Base-by-base conservation (phyloP, 352 stramenopile genomes). In the Phytopythium helicoides region DNA sequence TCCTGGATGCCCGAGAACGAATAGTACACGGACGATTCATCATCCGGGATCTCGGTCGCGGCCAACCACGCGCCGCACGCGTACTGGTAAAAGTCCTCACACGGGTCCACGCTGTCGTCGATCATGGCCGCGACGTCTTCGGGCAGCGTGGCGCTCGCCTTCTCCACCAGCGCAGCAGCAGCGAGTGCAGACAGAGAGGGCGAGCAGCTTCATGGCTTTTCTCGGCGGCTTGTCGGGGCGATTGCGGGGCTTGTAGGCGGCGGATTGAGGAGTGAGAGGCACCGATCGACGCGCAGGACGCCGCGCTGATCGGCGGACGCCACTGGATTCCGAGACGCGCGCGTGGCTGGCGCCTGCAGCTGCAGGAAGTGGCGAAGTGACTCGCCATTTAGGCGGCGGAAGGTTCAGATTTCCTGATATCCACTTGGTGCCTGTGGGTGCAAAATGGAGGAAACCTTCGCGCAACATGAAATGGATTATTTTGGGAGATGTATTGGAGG, bases 71-170 rank as follows among this genome's bases (percentile, higher is more conserved):
- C 41, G 31, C 79, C 76, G 49, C 79, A 89, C 36, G 68, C 61
- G 73, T 81, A 87, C 40, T 80, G 56, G 67, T 88, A 92, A 46
- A 89, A 89, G 66, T 92, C 79, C 11, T 73, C 56, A 53, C 78
- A 89, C 9, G 81, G 81, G 28, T 85, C 54, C 15, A 62, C 53
- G 6, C 47, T 63, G 12, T 47, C 52, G 48, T 91, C 70, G 28
- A 91, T 58, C 42, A 86, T 54, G 8, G 57, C 57, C 14, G 55
- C 39, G 25, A 87, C 73, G 10, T 39, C 64, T 14, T 54, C 36
- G 1, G 71, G 68, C 46, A 73, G 41, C 42, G 62, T 59, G 49
- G 36, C 36, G 5, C 28, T 33, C 28, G 28, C 28, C 28, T 33
- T 33, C 36, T 41, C 9, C 15, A 41, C 36, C 36, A n/a, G 36